Percentiles rank a stretch among this genome's conserved stretches.
Evolutionary conservation across 108 stramenopile genomes (phyloP).

Genomic region (Aurantiochytrium sp.): DNA sequence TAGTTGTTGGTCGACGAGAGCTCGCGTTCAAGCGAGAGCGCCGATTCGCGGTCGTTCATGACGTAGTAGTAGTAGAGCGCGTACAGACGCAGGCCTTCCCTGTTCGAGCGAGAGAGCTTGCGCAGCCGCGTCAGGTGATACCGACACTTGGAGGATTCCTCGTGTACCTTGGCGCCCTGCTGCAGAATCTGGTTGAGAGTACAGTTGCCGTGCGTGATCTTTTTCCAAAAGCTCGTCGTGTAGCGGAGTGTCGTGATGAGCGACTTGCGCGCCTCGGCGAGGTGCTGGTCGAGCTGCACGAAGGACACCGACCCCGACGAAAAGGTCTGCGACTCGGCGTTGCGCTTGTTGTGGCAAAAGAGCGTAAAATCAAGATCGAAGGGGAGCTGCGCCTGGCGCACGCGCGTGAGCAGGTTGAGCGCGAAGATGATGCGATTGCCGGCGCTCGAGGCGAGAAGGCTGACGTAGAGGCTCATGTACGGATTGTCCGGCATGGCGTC

Average conservation of each 20-base stretch:
- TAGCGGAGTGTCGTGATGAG: neutral
- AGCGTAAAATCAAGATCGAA: neutral
- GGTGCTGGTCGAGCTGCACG: neutral
- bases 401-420: slow-evolving; percentile 11
- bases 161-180: slow-evolving; percentile 2
- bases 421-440: slow-evolving; percentile 3
- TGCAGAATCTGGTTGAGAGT: neutral
- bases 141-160: neutral
- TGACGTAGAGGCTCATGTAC: neutral
- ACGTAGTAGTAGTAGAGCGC: neutral
- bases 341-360: neutral
- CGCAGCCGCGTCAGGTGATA: neutral
- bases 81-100: neutral
- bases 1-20: neutral
- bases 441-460: neutral
- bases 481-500: neutral
- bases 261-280: neutral
- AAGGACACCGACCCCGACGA: neutral
- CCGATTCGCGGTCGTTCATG: neutral
- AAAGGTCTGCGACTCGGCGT: neutral
- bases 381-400: neutral
- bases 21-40: neutral
- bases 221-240: slow-evolving; percentile 21
- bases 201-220: neutral
- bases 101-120: neutral